Evolutionary conservation across 1,139 yeast species (phyloP).

Genomic region (Kazachstania sp.): DNA sequence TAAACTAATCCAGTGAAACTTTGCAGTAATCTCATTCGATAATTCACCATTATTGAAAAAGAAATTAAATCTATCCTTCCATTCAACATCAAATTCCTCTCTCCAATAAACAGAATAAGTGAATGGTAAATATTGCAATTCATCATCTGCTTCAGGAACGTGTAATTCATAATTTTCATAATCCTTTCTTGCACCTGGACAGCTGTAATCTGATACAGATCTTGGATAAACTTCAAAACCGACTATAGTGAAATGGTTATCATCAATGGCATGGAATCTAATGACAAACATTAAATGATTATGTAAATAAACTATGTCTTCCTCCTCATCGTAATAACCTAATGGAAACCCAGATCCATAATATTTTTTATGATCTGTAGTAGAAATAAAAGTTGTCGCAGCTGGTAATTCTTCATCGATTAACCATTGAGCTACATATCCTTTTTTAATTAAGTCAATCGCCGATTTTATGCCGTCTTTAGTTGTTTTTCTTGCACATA

Average conservation of each 20-base stretch:
- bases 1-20: constrained; percentile 26
- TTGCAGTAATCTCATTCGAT: constrained; percentile 13
- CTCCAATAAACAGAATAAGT: constrained; percentile 88
- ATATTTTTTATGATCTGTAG: constrained; percentile 52
- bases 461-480: constrained; percentile 49
- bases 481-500: constrained; percentile 56
- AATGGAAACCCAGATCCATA: constrained; percentile 84
- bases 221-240: constrained; percentile 90
- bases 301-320: constrained; percentile 50
- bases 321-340: constrained; percentile 51
- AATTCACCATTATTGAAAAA: constrained; percentile 50
- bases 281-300: constrained; percentile 78
- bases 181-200: constrained; percentile 61
- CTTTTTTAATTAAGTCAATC: constrained; percentile 51
- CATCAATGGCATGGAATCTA: constrained; percentile 54
- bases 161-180: constrained; percentile 47
- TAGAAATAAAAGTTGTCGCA: constrained; percentile 72
- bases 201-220: constrained; percentile 56
- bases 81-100: constrained; percentile 61
- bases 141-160: constrained; percentile 28
- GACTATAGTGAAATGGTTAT: constrained; percentile 53
- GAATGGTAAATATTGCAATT: constrained; percentile 48
- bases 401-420: constrained; percentile 75
- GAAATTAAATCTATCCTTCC: constrained; percentile 67
- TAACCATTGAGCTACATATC: constrained; percentile 77